Percentiles rank a stretch among this genome's conserved stretches.
These are phyloP conservation scores for Fusarium citri DNA, from an alignment of 2,329 filamentous ascomycete genomes.

Conservation along the genomic window DNA sequence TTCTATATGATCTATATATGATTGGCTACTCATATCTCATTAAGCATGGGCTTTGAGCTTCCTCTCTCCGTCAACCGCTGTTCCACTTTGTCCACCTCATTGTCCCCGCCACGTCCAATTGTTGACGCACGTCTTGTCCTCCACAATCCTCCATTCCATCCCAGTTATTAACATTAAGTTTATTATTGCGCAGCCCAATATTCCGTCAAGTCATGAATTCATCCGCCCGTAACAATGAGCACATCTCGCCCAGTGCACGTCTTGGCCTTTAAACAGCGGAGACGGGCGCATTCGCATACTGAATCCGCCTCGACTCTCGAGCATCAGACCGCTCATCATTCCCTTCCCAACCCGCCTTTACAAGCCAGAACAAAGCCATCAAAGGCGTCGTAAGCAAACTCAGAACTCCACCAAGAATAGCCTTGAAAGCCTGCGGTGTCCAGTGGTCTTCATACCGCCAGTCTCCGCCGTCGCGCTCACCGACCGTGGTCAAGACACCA, in stretches of 20 bases:
- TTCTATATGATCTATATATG: background rate
- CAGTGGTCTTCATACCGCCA: slow-evolving; percentile 58
- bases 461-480: slow-evolving; percentile 54
- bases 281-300: background rate
- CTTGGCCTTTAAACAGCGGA: background rate
- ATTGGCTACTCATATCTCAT: background rate
- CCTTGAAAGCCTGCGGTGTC: slow-evolving; percentile 63
- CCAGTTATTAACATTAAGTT: background rate
- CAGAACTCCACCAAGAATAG: slow-evolving; percentile 59
- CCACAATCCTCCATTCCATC: background rate
- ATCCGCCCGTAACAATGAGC: background rate
- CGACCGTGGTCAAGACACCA: slow-evolving; percentile 56
- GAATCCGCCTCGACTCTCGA: slow-evolving; percentile 10
- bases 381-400: slow-evolving; percentile 60
- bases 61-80: no score
- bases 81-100: no score
- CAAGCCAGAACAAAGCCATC: slow-evolving; percentile 63
- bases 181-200: background rate
- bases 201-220: background rate
- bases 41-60: background rate
- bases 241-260: background rate
- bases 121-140: no score
- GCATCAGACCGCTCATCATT: slow-evolving; percentile 21
- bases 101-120: no score
- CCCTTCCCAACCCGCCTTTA: slow-evolving; percentile 59